Conservation (phyloP, 441 rosid species). For the Isatis lusitanica region DNA sequence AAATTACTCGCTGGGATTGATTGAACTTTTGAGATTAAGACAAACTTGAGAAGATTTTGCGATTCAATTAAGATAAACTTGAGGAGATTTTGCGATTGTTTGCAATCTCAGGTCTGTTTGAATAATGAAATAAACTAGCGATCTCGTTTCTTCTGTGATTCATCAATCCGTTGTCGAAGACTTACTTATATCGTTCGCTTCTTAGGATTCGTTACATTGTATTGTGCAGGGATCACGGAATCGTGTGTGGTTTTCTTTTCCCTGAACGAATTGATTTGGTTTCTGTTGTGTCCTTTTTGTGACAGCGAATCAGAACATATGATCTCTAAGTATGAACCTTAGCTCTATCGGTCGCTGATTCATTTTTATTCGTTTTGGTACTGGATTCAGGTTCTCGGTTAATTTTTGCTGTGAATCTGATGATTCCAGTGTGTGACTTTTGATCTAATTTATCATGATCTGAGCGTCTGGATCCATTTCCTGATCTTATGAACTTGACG, state of each 20-base stretch:
- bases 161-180: background rate
- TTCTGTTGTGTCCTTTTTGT: background rate
- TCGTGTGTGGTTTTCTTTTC: background rate
- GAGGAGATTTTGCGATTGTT: background rate
- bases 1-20: too few relatives aligned
- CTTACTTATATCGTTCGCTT: background rate
- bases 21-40: too few relatives aligned
- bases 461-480: slow-evolving; percentile 9
- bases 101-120: slow-evolving; percentile 33
- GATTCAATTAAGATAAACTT: background rate
- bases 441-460: background rate
- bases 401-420: background rate
- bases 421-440: background rate
- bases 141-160: slow-evolving; percentile 13
- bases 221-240: slow-evolving; percentile 15
- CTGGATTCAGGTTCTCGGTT: too few relatives aligned
- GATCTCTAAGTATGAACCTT: background rate
- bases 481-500: background rate
- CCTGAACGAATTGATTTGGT: background rate
- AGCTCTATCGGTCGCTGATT: background rate
- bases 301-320: slow-evolving; percentile 1
- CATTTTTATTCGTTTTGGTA: background rate
- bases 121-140: background rate
- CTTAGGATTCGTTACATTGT: background rate
- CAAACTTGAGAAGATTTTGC: too few relatives aligned